Percentiles rank a stretch among this genome's conserved stretches.
Conservation (phyloP, 2,329 filamentous ascomycete species). For the Fusarium penzigii region DNA sequence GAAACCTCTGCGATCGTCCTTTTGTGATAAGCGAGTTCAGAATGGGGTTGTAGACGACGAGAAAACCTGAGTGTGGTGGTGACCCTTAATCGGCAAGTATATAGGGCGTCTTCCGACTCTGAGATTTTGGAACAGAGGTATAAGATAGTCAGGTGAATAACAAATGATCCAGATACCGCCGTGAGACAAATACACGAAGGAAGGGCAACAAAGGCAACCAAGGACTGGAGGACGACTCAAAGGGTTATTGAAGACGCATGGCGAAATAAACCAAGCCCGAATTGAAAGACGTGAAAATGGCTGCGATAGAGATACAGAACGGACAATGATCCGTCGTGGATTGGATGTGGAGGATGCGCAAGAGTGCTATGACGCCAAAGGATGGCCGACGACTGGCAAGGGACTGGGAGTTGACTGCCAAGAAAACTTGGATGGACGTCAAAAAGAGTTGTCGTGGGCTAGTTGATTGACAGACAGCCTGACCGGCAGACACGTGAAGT, state of each 20-base stretch:
- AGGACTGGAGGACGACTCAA: constrained; percentile 5
- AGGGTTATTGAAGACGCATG: constrained; percentile 27
- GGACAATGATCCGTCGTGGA: constrained; percentile 1
- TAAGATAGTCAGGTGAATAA: constrained; percentile 22
- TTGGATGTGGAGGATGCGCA: not conserved
- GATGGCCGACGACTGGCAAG: not conserved
- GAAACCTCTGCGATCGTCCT: too few species aligned
- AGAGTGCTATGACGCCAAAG: not conserved
- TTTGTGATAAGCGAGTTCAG: not conserved
- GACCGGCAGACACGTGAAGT: too few species aligned
- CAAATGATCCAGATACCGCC: constrained; percentile 14
- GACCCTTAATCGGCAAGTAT: too few species aligned
- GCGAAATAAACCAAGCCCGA: constrained; percentile 7
- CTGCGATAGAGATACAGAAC: not conserved
- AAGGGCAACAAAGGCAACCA: constrained; percentile 1
- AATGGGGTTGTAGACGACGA: not conserved
- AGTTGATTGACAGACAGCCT: too few species aligned
- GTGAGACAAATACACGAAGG: constrained; percentile 1
- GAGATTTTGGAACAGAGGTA: too few species aligned
- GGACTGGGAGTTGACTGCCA: too few species aligned
- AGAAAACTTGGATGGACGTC: too few species aligned
- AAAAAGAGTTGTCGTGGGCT: too few species aligned
- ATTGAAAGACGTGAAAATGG: constrained; percentile 6
- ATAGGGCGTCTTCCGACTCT: too few species aligned
- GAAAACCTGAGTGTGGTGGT: too few species aligned